Conservation (phyloP, 2,329 filamentous ascomycete species). For the Clonostachys sp. region DNA sequence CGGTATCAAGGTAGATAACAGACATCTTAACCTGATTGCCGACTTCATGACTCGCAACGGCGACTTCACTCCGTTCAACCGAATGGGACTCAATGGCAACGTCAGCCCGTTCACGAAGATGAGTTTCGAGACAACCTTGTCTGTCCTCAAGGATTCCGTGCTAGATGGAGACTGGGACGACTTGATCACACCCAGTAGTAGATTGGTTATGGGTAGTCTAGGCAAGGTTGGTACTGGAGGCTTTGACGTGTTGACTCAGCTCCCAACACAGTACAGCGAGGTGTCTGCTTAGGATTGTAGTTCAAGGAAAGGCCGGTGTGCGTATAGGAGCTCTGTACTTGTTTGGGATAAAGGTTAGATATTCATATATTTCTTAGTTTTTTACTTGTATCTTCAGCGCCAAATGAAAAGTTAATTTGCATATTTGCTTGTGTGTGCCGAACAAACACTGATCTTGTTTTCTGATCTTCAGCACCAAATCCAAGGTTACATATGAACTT, state of each 20-base stretch:
- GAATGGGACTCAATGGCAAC: conserved; percentile 80
- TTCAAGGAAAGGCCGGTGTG: neutral
- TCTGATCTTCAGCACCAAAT: too few relatives aligned
- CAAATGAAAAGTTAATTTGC: too few relatives aligned
- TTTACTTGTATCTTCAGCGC: neutral
- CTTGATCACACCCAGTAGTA: conserved; percentile 75
- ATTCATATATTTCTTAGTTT: neutral
- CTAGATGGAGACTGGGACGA: conserved; percentile 89
- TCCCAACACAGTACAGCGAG: conserved; percentile 47
- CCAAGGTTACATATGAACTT: too few relatives aligned
- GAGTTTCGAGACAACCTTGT: conserved; percentile 97
- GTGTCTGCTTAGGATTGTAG: too few relatives aligned
- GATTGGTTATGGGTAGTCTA: conserved; percentile 82
- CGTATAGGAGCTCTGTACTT: neutral
- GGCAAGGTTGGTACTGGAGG: conserved; percentile 83
- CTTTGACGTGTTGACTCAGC: conserved; percentile 76
- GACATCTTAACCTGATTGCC: conserved; percentile 91
- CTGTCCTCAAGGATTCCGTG: conserved; percentile 89
- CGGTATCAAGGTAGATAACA: conserved; percentile 86
- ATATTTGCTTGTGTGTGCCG: too few relatives aligned
- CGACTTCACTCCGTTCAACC: conserved; percentile 86
- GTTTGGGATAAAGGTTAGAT: neutral
- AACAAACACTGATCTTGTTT: too few relatives aligned
- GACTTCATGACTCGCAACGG: conserved; percentile 97
- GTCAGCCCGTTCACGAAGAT: conserved; percentile 96